Conservation (phyloP, 176 grass and related monocot genomes). For the Rhipidocladum racemiflorum region DNA sequence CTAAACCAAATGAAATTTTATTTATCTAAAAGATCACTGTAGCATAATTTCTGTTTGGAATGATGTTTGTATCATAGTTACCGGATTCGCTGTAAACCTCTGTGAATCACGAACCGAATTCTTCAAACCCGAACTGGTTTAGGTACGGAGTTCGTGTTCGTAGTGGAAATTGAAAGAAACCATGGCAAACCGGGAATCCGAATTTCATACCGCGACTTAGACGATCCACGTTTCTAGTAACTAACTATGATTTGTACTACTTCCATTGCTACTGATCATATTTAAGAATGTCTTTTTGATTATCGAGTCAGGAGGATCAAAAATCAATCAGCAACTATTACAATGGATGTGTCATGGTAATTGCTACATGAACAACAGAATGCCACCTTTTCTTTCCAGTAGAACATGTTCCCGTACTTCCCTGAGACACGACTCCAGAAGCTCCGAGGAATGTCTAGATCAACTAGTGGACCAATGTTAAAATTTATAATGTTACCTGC, state of each 20-base stretch:
- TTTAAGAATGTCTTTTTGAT: too few species aligned
- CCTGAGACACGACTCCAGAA: conserved; percentile 88
- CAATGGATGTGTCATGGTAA: background rate
- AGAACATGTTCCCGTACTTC: conserved; percentile 97
- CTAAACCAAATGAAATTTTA: background rate
- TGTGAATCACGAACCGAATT: too few species aligned
- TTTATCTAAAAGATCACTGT: background rate
- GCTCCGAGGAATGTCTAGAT: conserved; percentile 78
- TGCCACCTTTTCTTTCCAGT: conserved; percentile 94
- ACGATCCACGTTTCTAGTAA: too few species aligned
- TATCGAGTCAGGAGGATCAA: background rate
- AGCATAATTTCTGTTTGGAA: background rate
- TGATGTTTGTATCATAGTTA: too few species aligned
- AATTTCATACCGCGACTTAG: too few species aligned
- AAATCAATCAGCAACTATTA: background rate
- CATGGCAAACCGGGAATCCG: too few species aligned
- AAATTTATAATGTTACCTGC: conserved; percentile 95
- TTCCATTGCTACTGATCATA: background rate
- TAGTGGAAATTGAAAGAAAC: too few species aligned
- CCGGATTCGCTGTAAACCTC: too few species aligned
- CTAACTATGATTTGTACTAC: too few species aligned
- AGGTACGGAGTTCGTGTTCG: too few species aligned
- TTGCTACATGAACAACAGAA: background rate
- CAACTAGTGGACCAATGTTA: conserved; percentile 77
- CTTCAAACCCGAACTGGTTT: too few species aligned